Base-by-base conservation (phyloP, 352 stramenopile genomes). In the Phytophthora idaei region DNA sequence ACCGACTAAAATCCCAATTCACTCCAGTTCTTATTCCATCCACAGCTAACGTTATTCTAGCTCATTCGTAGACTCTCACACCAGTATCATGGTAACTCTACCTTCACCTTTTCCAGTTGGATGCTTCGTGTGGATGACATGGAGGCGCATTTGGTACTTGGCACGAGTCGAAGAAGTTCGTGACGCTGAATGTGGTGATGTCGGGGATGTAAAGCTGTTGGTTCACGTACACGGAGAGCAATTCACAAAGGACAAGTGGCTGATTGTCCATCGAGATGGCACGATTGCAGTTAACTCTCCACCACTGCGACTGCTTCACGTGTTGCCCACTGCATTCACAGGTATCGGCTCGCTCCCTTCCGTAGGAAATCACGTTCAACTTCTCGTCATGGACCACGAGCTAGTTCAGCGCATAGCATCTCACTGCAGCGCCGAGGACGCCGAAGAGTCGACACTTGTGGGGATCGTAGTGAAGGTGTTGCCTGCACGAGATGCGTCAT, bases 91-190 rank as follows among this genome's bases (percentile, higher is more conserved):
- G 64, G n/a, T 29, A 15, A 57, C 12, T 17, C 3, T 55, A 28
- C 6, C 34, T 25, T 34, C 39, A 9, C 34, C 48, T 52, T 69
- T 74, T 44, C 42, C 39, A 2, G 34, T 47, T 34, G 64, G 56
- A 5, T 57, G 27, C 7, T 74, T 85, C 28, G 69, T 83, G 36
- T 85, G 71, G 76, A 36, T 78, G 41, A 66, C 70, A 29, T 89
- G 80, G 76, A 63, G 61, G 31, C 51, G 49, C 27, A 69, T 81
- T 4, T 86, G 74, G 78, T 89, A 83, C 64, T 76, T 86, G 72
- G 73, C 71, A 7, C 67, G 77, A 14, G 61, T 89, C 17, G 58
- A 79, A 29, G 64, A 71, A 15, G 57, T 52, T 46, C 51, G 48
- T 36, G 53, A 62, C 14, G 34, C 15, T 10, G 31, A 57, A 49